phyloP scores from a whole-genome alignment of 805 yeast species.

The Teunomyces barrocoloradensis region DNA sequence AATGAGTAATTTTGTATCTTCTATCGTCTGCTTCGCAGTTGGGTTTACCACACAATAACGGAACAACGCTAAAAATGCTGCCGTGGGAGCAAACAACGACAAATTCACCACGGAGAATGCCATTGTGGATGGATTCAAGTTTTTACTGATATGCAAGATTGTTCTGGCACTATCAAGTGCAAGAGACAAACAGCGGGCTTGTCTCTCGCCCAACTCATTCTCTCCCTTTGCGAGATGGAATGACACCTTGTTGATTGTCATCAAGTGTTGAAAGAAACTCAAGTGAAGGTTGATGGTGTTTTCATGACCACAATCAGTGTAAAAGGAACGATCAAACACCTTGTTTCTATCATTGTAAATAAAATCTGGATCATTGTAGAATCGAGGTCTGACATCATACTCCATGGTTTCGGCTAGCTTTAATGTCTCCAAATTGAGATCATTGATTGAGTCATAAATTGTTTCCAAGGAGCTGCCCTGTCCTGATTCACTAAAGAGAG shows the following conservation, averaged over 20 bases:
- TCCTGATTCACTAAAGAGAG: background rate
- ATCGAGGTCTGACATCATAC: constrained; percentile 18
- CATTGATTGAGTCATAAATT: background rate
- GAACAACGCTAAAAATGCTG: constrained; percentile 22
- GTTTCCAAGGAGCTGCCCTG: background rate
- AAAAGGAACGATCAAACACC: background rate
- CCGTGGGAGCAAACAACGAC: constrained; percentile 29
- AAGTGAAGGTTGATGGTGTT: constrained; percentile 17
- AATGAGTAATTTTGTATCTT: constrained; percentile 29
- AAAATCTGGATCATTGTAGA: constrained; percentile 8
- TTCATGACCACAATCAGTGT: background rate
- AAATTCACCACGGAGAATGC: constrained; percentile 25
- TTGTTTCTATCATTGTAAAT: background rate
- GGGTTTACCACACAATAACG: constrained; percentile 23
- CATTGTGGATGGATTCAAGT: constrained; percentile 8
- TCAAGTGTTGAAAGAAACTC: constrained; percentile 23
- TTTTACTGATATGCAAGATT: constrained; percentile 17
- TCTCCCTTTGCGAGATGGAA: constrained; percentile 8
- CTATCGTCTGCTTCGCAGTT: constrained; percentile 19
- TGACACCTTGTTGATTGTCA: constrained; percentile 28
- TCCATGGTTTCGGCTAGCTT: constrained; percentile 17
- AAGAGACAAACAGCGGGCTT: constrained; percentile 13
- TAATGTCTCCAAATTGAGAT: constrained; percentile 19
- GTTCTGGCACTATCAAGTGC: constrained; percentile 30
- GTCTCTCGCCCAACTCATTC: constrained; percentile 11